These are phyloP conservation scores for Gnomoniopsis smithogilvyi DNA, from an alignment of 2,329 filamentous ascomycete species.

Conservation along the genomic window DNA sequence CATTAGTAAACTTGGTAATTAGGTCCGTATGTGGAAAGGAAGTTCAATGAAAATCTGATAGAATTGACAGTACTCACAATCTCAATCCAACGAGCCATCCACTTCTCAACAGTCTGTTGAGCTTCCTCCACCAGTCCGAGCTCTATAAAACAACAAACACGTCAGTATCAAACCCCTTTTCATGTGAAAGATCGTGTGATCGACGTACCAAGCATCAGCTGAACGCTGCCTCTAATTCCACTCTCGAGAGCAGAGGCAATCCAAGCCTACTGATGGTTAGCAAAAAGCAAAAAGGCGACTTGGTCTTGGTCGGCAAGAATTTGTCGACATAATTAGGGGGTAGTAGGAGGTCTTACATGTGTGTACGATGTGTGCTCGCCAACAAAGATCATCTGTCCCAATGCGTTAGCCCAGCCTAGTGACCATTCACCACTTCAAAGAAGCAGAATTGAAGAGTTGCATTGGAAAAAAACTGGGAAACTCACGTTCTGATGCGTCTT, in stretches of 20 bases:
- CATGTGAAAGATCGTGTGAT: not conserved
- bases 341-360: constrained; percentile 34
- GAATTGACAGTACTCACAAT: constrained; percentile 27
- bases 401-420: not conserved
- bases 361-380: constrained; percentile 70
- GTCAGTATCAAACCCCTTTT: not conserved
- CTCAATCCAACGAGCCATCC: constrained; percentile 67
- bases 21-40: not conserved
- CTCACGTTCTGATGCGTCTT: constrained; percentile 60
- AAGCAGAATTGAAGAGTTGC: no score
- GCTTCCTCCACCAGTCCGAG: constrained; percentile 68
- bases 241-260: constrained; percentile 66
- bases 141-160: constrained; percentile 32
- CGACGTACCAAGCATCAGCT: constrained; percentile 53
- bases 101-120: constrained; percentile 59
- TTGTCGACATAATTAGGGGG: not conserved
- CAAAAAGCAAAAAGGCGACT: no score
- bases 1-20: not conserved
- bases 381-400: constrained; percentile 57
- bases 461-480: constrained; percentile 3
- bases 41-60: not conserved
- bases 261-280: constrained; percentile 46
- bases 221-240: constrained; percentile 61
- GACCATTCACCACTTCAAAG: not conserved
- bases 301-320: not conserved